phyloP scores from a whole-genome alignment of 495 filamentous ascomycete species.

The Elasticomyces elasticus region DNA sequence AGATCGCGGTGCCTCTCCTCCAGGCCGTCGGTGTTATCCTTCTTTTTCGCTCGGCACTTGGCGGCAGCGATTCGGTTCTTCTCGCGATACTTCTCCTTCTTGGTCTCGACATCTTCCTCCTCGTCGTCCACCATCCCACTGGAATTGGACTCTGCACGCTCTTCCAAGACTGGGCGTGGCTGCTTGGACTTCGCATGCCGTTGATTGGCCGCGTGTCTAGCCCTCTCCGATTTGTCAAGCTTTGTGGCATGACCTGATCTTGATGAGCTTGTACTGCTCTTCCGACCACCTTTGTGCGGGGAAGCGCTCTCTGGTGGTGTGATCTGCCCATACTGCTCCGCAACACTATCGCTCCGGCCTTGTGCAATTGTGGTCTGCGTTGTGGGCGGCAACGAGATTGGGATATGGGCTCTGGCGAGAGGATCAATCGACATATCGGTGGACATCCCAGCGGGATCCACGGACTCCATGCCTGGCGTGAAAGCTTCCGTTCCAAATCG shows the following conservation, averaged over 20 bases:
- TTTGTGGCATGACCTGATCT: neutral
- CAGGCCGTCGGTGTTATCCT: constrained; percentile 39
- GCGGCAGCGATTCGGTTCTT: constrained; percentile 75
- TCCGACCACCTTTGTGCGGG: neutral
- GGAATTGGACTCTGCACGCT: neutral
- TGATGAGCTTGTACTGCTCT: neutral
- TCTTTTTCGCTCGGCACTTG: constrained; percentile 84
- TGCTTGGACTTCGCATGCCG: constrained; percentile 15
- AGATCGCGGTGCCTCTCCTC: constrained; percentile 22
- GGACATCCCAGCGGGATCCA: neutral
- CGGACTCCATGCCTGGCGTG: neutral
- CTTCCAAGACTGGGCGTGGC: neutral
- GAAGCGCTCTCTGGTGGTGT: constrained; percentile 17
- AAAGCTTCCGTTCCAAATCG: neutral
- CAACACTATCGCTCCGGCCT: constrained; percentile 2
- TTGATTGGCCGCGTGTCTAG: constrained; percentile 18
- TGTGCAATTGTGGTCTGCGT: constrained; percentile 6
- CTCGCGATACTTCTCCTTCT: constrained; percentile 49
- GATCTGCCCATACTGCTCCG: constrained; percentile 15
- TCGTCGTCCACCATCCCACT: neutral
- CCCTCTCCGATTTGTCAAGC: constrained; percentile 9
- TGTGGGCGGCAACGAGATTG: neutral
- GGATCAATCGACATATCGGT: no score
- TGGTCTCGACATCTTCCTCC: constrained; percentile 8
- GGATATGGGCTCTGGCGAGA: no score